Evolutionary conservation across 2,329 filamentous ascomycete species (phyloP).

Genomic region (Epichloe festucae): DNA sequence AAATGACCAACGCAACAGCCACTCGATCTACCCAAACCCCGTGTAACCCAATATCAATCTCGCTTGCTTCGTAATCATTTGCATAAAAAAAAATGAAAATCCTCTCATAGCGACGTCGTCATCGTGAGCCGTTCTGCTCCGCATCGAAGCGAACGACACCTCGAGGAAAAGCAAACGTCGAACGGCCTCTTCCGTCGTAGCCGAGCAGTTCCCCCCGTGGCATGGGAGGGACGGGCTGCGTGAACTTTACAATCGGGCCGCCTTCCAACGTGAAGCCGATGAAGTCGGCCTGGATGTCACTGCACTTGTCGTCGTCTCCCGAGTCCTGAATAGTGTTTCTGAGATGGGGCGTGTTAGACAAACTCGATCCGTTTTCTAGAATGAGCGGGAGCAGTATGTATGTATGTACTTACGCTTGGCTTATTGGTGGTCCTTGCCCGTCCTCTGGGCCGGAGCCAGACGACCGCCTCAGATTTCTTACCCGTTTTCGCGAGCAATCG

Average conservation of each 20-base stretch:
- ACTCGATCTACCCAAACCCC: not conserved
- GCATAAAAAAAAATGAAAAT: not conserved
- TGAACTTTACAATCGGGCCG: conserved; percentile 33
- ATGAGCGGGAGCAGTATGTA: not conserved
- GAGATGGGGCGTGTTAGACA: not conserved
- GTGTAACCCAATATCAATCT: not conserved
- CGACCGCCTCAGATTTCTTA: conserved; percentile 19
- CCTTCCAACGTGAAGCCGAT: conserved; percentile 33
- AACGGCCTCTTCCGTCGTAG: conserved; percentile 19
- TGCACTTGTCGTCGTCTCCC: conserved; percentile 20
- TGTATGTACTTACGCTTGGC: conserved; percentile 26
- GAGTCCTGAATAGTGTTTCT: conserved; percentile 25
- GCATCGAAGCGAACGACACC: conserved; percentile 21
- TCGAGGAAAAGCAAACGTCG: conserved; percentile 26
- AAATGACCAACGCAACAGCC: not conserved
- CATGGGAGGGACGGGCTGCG: conserved; percentile 18
- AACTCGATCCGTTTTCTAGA: not conserved
- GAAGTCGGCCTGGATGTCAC: conserved; percentile 22
- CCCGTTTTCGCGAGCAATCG: conserved; percentile 22
- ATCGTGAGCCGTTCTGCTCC: conserved; percentile 3
- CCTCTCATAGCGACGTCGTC: no score
- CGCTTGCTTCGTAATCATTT: not conserved
- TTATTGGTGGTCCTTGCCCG: conserved; percentile 23
- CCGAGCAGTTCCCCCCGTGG: conserved; percentile 23
- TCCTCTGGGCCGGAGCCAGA: conserved; percentile 13